These are phyloP conservation scores for Ophiostoma himal-ulmi DNA, from an alignment of 2,329 filamentous ascomycete genomes.

Conservation along the genomic window DNA sequence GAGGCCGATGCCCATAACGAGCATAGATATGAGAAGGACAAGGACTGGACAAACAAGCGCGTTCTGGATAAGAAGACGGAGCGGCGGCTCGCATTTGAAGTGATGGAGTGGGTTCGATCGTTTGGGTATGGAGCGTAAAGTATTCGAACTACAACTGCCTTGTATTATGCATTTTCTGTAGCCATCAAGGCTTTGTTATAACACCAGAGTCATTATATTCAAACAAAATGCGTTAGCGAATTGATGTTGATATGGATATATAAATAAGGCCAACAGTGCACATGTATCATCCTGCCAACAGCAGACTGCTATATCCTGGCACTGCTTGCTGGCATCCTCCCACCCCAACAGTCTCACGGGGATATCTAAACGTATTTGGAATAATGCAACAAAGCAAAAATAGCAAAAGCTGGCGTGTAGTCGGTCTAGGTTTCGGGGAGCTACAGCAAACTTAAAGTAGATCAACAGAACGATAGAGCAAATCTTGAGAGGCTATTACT, in stretches of 20 bases:
- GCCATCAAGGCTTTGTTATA: neutral
- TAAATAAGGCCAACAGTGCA: too few relatives aligned
- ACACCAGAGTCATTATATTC: neutral
- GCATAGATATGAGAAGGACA: neutral
- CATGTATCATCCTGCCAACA: too few relatives aligned
- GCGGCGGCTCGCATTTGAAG: slow-evolving; percentile 75
- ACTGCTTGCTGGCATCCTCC: neutral
- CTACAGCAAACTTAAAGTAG: neutral
- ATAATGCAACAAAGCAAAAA: neutral
- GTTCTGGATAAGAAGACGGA: slow-evolving; percentile 61
- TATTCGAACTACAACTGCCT: neutral
- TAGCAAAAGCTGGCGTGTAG: neutral
- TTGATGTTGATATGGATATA: too few relatives aligned
- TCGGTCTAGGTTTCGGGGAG: neutral
- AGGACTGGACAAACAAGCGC: neutral
- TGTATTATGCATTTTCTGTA: neutral
- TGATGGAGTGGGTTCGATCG: slow-evolving; percentile 70
- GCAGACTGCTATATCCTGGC: too few relatives aligned
- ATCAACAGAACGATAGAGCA: too few relatives aligned
- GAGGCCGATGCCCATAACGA: neutral
- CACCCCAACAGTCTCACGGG: neutral
- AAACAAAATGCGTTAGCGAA: neutral
- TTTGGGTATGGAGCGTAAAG: slow-evolving; percentile 29
- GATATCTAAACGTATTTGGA: too few relatives aligned
- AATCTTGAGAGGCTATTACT: neutral